Evolutionary conservation across 2,329 filamentous ascomycete species (phyloP), one percentile per base, ranked within the genome.

Genomic region (Exophiala alcalophila): DNA sequence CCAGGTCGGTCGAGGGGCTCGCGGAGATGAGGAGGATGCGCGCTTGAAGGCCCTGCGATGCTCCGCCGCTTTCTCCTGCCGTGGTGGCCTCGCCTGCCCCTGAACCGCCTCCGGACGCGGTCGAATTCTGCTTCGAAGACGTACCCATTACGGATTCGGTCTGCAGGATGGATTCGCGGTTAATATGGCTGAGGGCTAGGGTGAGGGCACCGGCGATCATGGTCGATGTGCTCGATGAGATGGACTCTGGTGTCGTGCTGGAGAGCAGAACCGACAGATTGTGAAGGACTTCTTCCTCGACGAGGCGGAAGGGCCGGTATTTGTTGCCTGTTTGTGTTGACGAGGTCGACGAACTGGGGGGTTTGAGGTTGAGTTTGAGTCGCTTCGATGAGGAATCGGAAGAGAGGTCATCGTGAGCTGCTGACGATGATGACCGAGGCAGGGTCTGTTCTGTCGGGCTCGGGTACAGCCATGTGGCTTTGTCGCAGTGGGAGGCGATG

Each of bases 1-100:
- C 81, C 0, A 94, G 79, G 57, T 91, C 86, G 59, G 88, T 88
- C 26, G 88, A 94, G 10, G 88, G 88, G 32, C 87, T 94, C 4
- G 96, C 89, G 33, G 86, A 94, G 40, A 98, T 65, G 51, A 97
- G 82, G 40, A 98, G 76, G 58, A 98, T 94, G 47, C 92, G 85
- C 10, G 83, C 84, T 54, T 86, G 83, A 14, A 92, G 71, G 57
- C 28, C 16, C 18, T 32, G 57, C 16, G 54, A 38, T 40, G 18
- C 57, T 36, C 63, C 64, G n/a, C n/a, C n/a, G n/a, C n/a, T n/a
- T 36, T 69, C 64, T 40, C 65, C 66, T 4, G 59, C 55, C 15
- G 61, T 35, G 1, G 54, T 55, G 30, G 54, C 53, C 36, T 44
- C 47, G 38, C 40, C 53, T 20, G 43, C 50, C n/a, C n/a, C n/a